Conservation (phyloP, 2,329 filamentous ascomycete genomes). For the Diaporthe eres region DNA sequence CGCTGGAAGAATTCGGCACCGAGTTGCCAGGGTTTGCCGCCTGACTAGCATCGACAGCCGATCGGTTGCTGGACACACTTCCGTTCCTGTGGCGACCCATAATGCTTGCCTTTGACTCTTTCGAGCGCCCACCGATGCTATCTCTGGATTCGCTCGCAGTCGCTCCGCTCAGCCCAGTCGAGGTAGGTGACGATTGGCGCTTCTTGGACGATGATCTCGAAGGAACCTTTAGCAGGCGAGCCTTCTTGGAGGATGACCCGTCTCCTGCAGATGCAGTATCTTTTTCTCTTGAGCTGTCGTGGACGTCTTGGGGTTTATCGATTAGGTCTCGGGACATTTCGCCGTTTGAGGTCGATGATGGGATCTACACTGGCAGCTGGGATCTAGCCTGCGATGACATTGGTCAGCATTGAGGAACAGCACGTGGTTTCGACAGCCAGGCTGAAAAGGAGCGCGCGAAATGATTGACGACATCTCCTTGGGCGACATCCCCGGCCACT, state of each 20-base stretch:
- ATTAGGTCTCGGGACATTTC: conserved; percentile 53
- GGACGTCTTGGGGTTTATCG: conserved; percentile 52
- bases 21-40: conserved; percentile 64
- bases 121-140: conserved; percentile 75
- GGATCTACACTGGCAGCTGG: conserved; percentile 38
- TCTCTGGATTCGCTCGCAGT: conserved; percentile 72
- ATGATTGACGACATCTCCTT: background rate
- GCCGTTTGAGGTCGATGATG: conserved; percentile 36
- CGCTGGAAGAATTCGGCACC: conserved; percentile 66
- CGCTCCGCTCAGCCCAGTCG: conserved; percentile 72
- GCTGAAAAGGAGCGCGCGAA: background rate
- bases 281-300: conserved; percentile 61
- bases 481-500: background rate
- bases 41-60: conserved; percentile 67
- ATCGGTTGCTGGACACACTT: conserved; percentile 76
- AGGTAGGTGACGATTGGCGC: conserved; percentile 71
- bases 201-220: conserved; percentile 75
- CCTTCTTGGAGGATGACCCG: conserved; percentile 61
- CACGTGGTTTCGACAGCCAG: conserved; percentile 15
- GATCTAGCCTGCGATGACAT: conserved; percentile 36
- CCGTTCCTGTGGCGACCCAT: conserved; percentile 74
- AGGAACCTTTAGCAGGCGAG: conserved; percentile 69
- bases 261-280: conserved; percentile 59
- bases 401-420: conserved; percentile 36
- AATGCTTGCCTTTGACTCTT: conserved; percentile 76